Evolutionary conservation across 2,329 filamentous ascomycete species (phyloP).

Genomic region (Neofusicoccum ribis): DNA sequence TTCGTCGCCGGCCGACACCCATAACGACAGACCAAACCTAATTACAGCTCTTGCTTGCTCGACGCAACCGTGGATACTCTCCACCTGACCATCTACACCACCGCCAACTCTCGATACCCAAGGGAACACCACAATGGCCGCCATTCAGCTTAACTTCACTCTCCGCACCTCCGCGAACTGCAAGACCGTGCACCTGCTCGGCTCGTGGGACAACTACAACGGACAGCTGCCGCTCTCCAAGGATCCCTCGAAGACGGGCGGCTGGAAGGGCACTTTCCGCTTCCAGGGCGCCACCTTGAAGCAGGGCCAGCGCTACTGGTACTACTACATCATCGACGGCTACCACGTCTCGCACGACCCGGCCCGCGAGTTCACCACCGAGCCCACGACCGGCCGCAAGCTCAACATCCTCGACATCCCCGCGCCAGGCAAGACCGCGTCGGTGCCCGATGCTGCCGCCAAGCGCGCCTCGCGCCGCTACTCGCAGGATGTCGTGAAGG

Average conservation of each 20-base stretch:
- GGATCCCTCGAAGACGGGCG: constrained; percentile 83
- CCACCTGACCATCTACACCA: constrained; percentile 23
- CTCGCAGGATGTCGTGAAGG: constrained; percentile 74
- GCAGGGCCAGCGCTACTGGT: constrained; percentile 95
- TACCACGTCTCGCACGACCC: constrained; percentile 98
- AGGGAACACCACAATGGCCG: constrained; percentile 63
- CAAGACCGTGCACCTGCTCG: constrained; percentile 96
- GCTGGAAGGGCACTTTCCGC: constrained; percentile 95
- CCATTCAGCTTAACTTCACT: constrained; percentile 91
- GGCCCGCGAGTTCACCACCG: constrained; percentile 80
- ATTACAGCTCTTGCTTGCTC: constrained; percentile 22
- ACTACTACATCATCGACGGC: constrained; percentile 99
- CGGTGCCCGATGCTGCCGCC: constrained; percentile 44
- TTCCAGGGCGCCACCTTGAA: constrained; percentile 86
- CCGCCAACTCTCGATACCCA: constrained; percentile 21
- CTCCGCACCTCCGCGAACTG: constrained; percentile 94
- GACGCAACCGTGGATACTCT: constrained; percentile 21
- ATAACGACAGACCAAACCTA: constrained; percentile 15
- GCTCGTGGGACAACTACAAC: constrained; percentile 97
- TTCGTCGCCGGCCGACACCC: constrained; percentile 43
- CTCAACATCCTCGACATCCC: constrained; percentile 97
- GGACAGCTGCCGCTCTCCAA: constrained; percentile 93
- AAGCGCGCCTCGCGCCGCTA: constrained; percentile 53
- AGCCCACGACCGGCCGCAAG: constrained; percentile 95
- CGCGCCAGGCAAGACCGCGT: constrained; percentile 46